phyloP scores from a whole-genome alignment of 163 green algal genomes.

The Scenedesmus sp. region DNA sequence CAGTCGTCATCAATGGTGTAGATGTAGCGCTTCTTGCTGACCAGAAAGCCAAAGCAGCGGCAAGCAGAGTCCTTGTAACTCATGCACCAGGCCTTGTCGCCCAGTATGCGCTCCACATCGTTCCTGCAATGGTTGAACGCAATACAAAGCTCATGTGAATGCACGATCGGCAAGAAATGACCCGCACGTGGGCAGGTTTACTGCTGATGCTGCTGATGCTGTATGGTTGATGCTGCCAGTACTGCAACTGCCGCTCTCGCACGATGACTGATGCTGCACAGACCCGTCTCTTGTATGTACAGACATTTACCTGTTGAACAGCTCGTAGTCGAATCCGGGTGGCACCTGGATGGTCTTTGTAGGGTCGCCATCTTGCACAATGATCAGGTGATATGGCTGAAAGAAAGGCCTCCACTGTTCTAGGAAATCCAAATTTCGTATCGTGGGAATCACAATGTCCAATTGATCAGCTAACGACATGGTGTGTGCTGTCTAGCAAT shows the following conservation, averaged over 20 bases:
- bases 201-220: background rate
- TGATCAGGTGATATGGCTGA: constrained; percentile 96
- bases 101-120: constrained; percentile 96
- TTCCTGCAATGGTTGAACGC: constrained; percentile 63
- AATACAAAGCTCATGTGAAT: background rate
- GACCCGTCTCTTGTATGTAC: no score
- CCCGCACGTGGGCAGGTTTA: background rate
- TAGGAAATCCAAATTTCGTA: constrained; percentile 84
- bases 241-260: background rate
- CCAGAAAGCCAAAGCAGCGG: constrained; percentile 94
- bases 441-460: constrained; percentile 87
- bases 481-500: background rate
- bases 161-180: background rate
- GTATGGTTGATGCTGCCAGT: background rate
- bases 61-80: constrained; percentile 96
- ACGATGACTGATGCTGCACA: background rate
- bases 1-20: constrained; percentile 99
- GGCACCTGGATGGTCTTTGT: constrained; percentile 82
- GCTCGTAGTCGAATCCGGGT: constrained; percentile 92
- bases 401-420: constrained; percentile 95
- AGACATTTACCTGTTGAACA: constrained; percentile 85
- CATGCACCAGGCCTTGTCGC: constrained; percentile 95
- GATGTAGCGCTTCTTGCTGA: constrained; percentile 97
- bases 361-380: constrained; percentile 94
- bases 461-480: constrained; percentile 59